Percentiles rank a stretch among this genome's conserved stretches.
phyloP scores from a whole-genome alignment of 2,329 filamentous ascomycete genomes.

The Herpotrichia juniperi region DNA sequence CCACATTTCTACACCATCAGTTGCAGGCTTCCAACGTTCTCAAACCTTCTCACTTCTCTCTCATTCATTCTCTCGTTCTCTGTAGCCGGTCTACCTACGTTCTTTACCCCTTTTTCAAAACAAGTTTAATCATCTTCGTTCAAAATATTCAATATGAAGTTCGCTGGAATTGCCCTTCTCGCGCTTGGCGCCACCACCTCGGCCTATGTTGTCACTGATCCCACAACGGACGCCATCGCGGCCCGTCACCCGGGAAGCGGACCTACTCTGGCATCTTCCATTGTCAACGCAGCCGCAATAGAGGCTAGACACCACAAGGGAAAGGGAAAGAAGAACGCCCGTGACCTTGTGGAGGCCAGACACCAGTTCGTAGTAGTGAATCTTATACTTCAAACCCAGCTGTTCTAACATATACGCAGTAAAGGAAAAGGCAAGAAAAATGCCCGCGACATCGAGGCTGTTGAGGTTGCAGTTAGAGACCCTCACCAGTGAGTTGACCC shows the following conservation, averaged over 20 bases:
- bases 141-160: conserved; percentile 36
- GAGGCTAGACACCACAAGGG: conserved; percentile 25
- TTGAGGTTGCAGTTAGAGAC: conserved; percentile 6
- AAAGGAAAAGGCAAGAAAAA: conserved; percentile 14
- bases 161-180: conserved; percentile 35
- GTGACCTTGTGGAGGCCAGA: not conserved
- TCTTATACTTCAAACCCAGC: not conserved
- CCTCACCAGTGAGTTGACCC: no score
- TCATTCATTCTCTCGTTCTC: conserved; percentile 28
- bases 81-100: conserved; percentile 35
- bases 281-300: conserved; percentile 18
- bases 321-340: conserved; percentile 9
- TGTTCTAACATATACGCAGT: conserved; percentile 8
- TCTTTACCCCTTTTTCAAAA: conserved; percentile 6
- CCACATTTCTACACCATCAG: conserved; percentile 19
- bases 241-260: conserved; percentile 36
- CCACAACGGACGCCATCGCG: conserved; percentile 26
- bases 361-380: no score
- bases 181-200: conserved; percentile 38
- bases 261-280: conserved; percentile 21
- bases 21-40: conserved; percentile 38
- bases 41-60: conserved; percentile 39
- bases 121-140: conserved; percentile 16
- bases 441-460: conserved; percentile 11
- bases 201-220: conserved; percentile 40